Evolutionary conservation across 768 basidiomycete genomes (phyloP).

Genomic region (Termitomyces sp.): DNA sequence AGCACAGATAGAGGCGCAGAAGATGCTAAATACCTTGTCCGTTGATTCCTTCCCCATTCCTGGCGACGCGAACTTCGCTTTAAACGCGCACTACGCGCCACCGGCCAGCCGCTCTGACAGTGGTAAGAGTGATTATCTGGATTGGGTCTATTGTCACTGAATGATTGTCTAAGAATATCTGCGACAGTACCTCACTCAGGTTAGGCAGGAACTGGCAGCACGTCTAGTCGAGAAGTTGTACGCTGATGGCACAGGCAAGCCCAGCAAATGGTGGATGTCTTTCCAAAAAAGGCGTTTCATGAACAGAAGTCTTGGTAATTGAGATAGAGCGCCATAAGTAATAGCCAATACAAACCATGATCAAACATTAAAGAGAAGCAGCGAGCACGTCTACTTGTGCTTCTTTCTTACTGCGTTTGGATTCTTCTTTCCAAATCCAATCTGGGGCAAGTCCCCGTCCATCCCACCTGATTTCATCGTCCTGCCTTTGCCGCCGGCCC

Average conservation of each 20-base stretch:
- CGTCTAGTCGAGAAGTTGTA: conserved; percentile 87
- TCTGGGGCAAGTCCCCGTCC: conserved; percentile 71
- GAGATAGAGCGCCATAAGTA: conserved; percentile 22
- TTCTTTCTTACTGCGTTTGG: conserved; percentile 72
- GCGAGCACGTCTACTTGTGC: conserved; percentile 37
- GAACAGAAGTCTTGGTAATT: conserved; percentile 81
- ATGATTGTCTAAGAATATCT: conserved; percentile 60
- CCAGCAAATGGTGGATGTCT: conserved; percentile 99
- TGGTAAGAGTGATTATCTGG: conserved; percentile 40
- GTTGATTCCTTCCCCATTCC: conserved; percentile 93
- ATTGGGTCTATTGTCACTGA: conserved; percentile 4
- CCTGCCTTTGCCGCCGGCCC: conserved; percentile 68
- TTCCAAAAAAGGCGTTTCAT: conserved; percentile 98
- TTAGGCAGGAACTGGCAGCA: conserved; percentile 85
- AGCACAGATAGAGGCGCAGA: conserved; percentile 79
- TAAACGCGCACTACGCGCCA: conserved; percentile 88
- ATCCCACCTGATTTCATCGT: conserved; percentile 41
- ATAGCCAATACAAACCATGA: conserved; percentile 5
- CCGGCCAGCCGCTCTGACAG: conserved; percentile 74
- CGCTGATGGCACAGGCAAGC: conserved; percentile 88
- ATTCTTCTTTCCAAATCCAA: conserved; percentile 86
- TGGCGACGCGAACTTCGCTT: conserved; percentile 90
- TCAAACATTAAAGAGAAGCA: conserved; percentile 15
- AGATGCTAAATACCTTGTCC: conserved; percentile 84
- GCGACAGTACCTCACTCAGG: conserved; percentile 87